A percentile compares a stretch with the other conserved stretches of the same genome.
These are phyloP conservation scores for Akanthomyces uredinophilus DNA, from an alignment of 2,329 filamentous ascomycete genomes.

Conservation along the genomic window DNA sequence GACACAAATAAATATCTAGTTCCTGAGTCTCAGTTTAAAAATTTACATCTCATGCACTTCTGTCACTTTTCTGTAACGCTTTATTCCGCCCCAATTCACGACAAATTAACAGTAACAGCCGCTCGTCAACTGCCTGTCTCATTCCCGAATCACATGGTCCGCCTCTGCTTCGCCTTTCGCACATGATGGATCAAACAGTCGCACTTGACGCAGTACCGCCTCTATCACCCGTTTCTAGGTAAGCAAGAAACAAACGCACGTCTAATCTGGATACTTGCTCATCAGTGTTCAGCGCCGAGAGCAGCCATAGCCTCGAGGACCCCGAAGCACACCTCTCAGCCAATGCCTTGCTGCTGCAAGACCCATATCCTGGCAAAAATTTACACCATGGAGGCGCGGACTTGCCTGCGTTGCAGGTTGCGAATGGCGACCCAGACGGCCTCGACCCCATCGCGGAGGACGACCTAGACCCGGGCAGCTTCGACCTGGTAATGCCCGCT, in stretches of 20 bases:
- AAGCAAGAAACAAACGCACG: not conserved
- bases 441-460: constrained; percentile 33
- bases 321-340: not conserved
- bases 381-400: not conserved
- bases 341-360: not conserved
- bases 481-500: constrained; percentile 28
- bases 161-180: not conserved
- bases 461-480: constrained; percentile 34
- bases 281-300: not conserved
- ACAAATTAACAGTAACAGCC: not conserved
- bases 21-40: not conserved
- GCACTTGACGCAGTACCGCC: constrained; percentile 10
- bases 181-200: constrained; percentile 8
- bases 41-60: not conserved
- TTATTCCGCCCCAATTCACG: too few species aligned
- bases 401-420: constrained; percentile 19
- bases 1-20: not conserved
- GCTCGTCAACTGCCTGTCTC: not conserved
- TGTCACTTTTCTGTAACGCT: not conserved
- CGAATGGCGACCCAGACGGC: constrained; percentile 21
- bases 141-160: not conserved
- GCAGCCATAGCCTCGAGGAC: constrained; percentile 5
- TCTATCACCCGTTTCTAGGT: constrained; percentile 11
- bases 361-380: not conserved
- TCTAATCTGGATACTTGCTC: not conserved